Evolutionary conservation across 331 rosid genomes (phyloP).

Genomic region (Phaseolus coccineus): DNA sequence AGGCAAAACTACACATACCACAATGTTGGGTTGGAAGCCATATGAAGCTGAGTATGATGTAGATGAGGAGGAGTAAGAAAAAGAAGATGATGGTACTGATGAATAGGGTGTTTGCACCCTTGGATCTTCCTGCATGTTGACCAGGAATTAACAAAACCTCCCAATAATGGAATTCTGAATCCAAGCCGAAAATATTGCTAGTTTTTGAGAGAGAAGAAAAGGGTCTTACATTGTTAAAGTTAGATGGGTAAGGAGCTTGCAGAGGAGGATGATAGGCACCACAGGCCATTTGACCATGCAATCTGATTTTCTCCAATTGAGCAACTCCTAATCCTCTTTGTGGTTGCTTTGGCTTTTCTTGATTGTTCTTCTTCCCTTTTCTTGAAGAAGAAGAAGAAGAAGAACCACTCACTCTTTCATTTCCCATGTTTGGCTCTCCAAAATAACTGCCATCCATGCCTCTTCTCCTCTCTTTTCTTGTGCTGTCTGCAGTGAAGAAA

Average conservation of each 20-base stretch:
- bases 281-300: constrained; percentile 80
- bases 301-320: constrained; percentile 97
- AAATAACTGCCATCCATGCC: constrained; percentile 77
- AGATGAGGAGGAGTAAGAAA: constrained; percentile 71
- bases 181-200: background rate
- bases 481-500: background rate
- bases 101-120: constrained; percentile 74
- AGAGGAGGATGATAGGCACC: constrained; percentile 53
- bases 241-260: constrained; percentile 61
- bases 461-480: constrained; percentile 18
- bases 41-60: constrained; percentile 65
- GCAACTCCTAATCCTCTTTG: constrained; percentile 99
- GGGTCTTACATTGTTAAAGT: constrained; percentile 64
- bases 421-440: constrained; percentile 90
- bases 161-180: constrained; percentile 11
- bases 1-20: constrained; percentile 59
- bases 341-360: constrained; percentile 95
- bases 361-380: constrained; percentile 74
- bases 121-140: constrained; percentile 70
- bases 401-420: constrained; percentile 66
- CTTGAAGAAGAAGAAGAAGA: constrained; percentile 74
- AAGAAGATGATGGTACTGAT: constrained; percentile 72
- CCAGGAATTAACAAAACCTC: background rate
- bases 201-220: constrained; percentile 1
- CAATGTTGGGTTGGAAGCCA: constrained; percentile 73